Base-by-base conservation (phyloP, 2,329 filamentous ascomycete genomes). In the Epichloe scottii region DNA sequence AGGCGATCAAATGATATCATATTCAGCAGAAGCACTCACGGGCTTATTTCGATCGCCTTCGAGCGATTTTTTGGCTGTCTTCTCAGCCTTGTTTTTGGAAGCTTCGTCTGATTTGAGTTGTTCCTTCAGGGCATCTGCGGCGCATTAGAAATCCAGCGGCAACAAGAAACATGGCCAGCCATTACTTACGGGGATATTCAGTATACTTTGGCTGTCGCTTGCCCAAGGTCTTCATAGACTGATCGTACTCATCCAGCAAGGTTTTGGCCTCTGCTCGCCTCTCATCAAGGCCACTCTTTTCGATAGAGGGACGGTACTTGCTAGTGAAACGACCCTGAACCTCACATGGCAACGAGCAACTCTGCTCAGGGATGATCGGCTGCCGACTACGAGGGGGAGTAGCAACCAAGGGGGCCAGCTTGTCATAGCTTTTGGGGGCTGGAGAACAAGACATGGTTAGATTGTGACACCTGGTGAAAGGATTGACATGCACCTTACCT, bases 51-150 rank as follows among this genome's bases (percentile, higher is more conserved):
- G 62, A 51, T 67, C 71, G 51, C 67, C 66, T 51, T 71, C 68
- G 48, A 62, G 53, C 41, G 71, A 66, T 53, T 69, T 71, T 51
- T 69, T 68, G n/a, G 68, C 69, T 53, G 68, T 72, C 53, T 71
- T 70, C 52, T 71, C 71, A 2, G 68, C 68, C 55, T 74, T 74
- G 55, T 71, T 71, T 53, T 68, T 73, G 1, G 63, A 62, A 5
- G 70, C 68, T 51, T 73, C 71, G 38, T 73, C 71, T 4, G 70
- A 67, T 50, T 72, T 72, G 12, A 73, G 63, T 54, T 72, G 71
- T 52, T 73, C 71, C 51, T 73, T 72, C 52, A 73, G 71, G 12
- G 68, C 66, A 58, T 71, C 63, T 66, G 40, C 15, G 10, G 38
- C 14, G 37, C 23, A 23, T 50, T 40, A 50, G 26, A 30, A 3